A percentile compares a stretch with the other conserved stretches of the same genome.
Evolutionary conservation across 2,329 filamentous ascomycete genomes (phyloP).

Genomic region (Xylaria sp.): DNA sequence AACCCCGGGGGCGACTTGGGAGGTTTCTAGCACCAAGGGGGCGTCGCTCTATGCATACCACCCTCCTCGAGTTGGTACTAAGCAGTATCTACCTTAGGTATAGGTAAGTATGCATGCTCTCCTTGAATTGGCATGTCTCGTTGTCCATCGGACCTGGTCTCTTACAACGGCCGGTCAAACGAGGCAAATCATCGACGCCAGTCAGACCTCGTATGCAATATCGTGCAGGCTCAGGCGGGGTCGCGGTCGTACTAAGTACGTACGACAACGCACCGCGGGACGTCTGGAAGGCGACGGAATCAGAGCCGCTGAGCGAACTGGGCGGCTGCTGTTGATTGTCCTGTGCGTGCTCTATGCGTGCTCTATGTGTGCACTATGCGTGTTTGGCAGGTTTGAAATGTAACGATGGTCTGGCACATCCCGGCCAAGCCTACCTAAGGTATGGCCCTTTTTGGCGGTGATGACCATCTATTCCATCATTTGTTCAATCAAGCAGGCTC

Average conservation of each 20-base stretch:
- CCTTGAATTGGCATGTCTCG: neutral
- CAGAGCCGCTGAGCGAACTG: neutral
- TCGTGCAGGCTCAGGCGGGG: constrained; percentile 16
- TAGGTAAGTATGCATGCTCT: neutral
- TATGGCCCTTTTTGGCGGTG: neutral
- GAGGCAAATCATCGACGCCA: constrained; percentile 8
- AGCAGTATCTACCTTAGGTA: too few relatives aligned
- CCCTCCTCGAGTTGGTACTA: neutral
- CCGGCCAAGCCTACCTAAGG: neutral
- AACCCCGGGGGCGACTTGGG: neutral
- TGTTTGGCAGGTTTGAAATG: constrained; percentile 25
- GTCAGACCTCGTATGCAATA: constrained; percentile 7
- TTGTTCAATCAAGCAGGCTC: neutral
- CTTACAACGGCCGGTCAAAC: neutral
- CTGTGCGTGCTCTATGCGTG: too few relatives aligned
- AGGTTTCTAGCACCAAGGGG: neutral
- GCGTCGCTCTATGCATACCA: neutral
- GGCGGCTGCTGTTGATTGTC: constrained; percentile 8
- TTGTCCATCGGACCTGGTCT: neutral
- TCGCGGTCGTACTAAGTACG: too few relatives aligned
- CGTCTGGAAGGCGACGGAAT: neutral
- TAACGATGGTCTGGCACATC: constrained; percentile 10
- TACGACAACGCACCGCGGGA: constrained; percentile 18
- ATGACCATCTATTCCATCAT: constrained; percentile 5
- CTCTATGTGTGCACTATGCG: constrained; percentile 9